Conservation (phyloP, 441 rosid species). For the Melianthus villosus region DNA sequence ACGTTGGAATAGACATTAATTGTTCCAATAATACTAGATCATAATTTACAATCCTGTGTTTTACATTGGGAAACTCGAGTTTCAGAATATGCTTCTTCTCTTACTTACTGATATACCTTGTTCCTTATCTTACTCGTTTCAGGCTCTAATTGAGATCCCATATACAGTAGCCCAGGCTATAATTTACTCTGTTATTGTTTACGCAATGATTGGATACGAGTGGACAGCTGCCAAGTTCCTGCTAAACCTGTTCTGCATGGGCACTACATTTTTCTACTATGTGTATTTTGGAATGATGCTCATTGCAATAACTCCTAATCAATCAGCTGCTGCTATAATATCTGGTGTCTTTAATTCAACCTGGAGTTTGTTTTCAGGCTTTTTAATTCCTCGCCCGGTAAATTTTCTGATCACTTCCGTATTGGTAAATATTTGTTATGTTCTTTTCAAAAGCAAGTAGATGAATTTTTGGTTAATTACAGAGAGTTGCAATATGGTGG, state of each 20-base stretch:
- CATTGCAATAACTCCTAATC: constrained; percentile 44
- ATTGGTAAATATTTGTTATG: background rate
- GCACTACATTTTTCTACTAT: constrained; percentile 35
- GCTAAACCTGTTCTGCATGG: constrained; percentile 41
- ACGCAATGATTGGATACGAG: constrained; percentile 41
- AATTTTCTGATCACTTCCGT: constrained; percentile 1
- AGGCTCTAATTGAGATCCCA: constrained; percentile 41
- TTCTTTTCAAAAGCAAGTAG: no score
- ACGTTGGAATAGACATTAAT: no score
- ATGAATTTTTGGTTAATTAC: constrained; percentile 9
- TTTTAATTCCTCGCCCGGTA: constrained; percentile 34
- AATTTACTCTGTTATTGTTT: constrained; percentile 32
- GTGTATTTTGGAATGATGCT: constrained; percentile 51
- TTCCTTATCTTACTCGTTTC: no score
- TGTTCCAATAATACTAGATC: no score
- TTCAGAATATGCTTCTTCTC: no score
- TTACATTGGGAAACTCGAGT: no score
- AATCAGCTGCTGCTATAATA: constrained; percentile 25
- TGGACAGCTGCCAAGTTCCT: constrained; percentile 31
- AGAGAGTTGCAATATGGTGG: constrained; percentile 84
- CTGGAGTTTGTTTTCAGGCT: constrained; percentile 54
- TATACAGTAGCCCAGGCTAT: constrained; percentile 28
- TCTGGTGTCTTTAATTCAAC: constrained; percentile 20
- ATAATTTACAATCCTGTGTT: no score
- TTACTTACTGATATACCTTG: no score